A percentile compares a stretch with the other conserved stretches of the same genome.
These are phyloP conservation scores for Candida schatavii DNA, from an alignment of 805 yeast species.

Conservation along the genomic window DNA sequence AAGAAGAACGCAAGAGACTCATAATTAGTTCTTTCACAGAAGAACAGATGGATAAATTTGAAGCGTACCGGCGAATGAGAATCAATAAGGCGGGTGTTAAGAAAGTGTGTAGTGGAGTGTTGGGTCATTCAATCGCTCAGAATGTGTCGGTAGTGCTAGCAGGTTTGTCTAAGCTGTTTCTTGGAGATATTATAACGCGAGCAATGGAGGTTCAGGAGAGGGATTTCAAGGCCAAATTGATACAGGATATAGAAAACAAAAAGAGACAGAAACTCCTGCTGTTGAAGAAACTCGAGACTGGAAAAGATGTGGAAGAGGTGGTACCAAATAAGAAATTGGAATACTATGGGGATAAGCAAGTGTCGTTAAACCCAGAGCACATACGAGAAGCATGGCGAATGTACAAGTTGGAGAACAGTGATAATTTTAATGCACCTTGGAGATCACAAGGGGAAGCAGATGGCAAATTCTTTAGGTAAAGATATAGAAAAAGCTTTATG, in stretches of 20 bases:
- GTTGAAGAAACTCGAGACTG: conserved; percentile 38
- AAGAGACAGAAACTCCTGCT: conserved; percentile 35
- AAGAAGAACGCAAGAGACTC: conserved; percentile 59
- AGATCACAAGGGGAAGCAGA: conserved; percentile 66
- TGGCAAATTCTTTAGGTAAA: conserved; percentile 65
- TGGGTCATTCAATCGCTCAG: conserved; percentile 77
- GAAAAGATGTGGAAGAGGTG: conserved; percentile 30
- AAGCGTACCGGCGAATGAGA: conserved; percentile 74
- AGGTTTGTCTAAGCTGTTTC: conserved; percentile 82
- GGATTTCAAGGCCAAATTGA: conserved; percentile 43
- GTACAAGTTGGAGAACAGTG: conserved; percentile 61
- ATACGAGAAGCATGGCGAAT: conserved; percentile 86
- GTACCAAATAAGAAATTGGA: conserved; percentile 23
- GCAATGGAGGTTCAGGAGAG: conserved; percentile 70
- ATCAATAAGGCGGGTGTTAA: conserved; percentile 66
- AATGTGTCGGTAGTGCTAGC: conserved; percentile 78
- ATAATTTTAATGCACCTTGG: conserved; percentile 51
- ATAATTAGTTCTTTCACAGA: conserved; percentile 70
- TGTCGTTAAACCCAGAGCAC: conserved; percentile 80
- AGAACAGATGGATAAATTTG: conserved; percentile 86
- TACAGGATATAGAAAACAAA: conserved; percentile 35
- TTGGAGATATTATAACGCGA: conserved; percentile 85
- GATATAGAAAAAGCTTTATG: no score
- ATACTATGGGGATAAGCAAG: conserved; percentile 41
- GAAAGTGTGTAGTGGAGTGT: conserved; percentile 71